Evolutionary conservation across 805 yeast species (phyloP).

Genomic region (Wickerhamiella slavikovae): DNA sequence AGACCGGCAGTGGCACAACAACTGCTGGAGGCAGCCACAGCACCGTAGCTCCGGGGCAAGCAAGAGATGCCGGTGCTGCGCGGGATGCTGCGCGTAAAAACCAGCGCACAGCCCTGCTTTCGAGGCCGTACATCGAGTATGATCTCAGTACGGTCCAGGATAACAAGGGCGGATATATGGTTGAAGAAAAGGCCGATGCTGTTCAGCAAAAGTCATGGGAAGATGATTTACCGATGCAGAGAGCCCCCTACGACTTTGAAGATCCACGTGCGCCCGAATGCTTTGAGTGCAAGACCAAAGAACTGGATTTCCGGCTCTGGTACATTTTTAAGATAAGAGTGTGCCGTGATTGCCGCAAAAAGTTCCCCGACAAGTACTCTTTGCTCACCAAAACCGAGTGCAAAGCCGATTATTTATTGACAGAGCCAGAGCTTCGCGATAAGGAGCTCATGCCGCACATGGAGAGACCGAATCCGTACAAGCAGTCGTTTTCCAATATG

Average conservation of each 20-base stretch:
- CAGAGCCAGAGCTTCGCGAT: constrained; percentile 84
- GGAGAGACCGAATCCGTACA: constrained; percentile 89
- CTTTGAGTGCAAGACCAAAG: constrained; percentile 61
- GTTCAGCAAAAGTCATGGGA: constrained; percentile 12
- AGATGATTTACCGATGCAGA: constrained; percentile 17
- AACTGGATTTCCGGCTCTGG: constrained; percentile 52
- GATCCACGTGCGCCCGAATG: constrained; percentile 62
- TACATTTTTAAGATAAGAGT: constrained; percentile 53
- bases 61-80: too few species aligned
- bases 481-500: constrained; percentile 75
- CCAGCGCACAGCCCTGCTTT: constrained; percentile 7
- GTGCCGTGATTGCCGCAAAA: constrained; percentile 56
- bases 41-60: not conserved
- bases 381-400: constrained; percentile 89
- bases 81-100: too few species aligned
- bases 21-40: not conserved
- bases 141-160: constrained; percentile 87
- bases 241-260: constrained; percentile 23
- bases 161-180: constrained; percentile 65
- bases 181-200: constrained; percentile 20
- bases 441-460: constrained; percentile 43
- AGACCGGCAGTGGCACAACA: too few species aligned
- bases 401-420: constrained; percentile 71
- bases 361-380: constrained; percentile 71
- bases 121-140: constrained; percentile 20